Percentiles rank a stretch among this genome's conserved stretches.
phyloP scores from a whole-genome alignment of 768 basidiomycete species.

The Hortiboletus campestris region DNA sequence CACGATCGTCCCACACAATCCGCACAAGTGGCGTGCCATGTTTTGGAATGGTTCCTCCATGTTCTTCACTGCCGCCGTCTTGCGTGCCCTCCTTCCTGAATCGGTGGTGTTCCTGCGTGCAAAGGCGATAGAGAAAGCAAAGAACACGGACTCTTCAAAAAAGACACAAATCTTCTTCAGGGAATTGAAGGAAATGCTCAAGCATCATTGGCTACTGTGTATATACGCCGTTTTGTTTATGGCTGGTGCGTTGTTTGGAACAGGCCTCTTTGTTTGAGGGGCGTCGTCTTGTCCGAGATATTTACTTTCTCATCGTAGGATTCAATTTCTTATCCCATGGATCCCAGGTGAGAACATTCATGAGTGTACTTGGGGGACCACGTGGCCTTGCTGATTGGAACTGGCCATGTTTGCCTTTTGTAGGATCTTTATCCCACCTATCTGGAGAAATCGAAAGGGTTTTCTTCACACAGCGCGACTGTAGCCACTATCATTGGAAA shows the following conservation, averaged over 20 bases:
- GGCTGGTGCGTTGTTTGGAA: conserved; percentile 42
- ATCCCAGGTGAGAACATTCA: conserved; percentile 45
- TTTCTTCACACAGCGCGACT: conserved; percentile 56
- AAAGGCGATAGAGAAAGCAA: conserved; percentile 48
- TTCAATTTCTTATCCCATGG: conserved; percentile 82
- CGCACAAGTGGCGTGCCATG: conserved; percentile 64
- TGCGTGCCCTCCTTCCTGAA: conserved; percentile 76
- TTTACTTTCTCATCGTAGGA: conserved; percentile 33
- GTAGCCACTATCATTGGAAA: conserved; percentile 82
- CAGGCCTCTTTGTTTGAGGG: not conserved
- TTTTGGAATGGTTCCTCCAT: conserved; percentile 82
- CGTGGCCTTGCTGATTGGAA: not conserved
- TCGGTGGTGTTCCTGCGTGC: conserved; percentile 71
- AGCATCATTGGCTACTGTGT: conserved; percentile 76
- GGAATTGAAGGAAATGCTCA: conserved; percentile 77
- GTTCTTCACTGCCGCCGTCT: conserved; percentile 61
- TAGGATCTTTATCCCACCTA: conserved; percentile 83
- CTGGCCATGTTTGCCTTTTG: not conserved
- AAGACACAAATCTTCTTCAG: conserved; percentile 72
- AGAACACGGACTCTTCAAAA: conserved; percentile 33
- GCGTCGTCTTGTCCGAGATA: not conserved
- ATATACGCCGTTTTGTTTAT: conserved; percentile 83
- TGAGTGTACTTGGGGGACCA: not conserved
- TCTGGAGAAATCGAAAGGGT: conserved; percentile 58
- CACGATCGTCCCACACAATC: conserved; percentile 41